Evolutionary conservation across 345 rosid genomes (phyloP).

Genomic region (Melaleuca quinquenervia): DNA sequence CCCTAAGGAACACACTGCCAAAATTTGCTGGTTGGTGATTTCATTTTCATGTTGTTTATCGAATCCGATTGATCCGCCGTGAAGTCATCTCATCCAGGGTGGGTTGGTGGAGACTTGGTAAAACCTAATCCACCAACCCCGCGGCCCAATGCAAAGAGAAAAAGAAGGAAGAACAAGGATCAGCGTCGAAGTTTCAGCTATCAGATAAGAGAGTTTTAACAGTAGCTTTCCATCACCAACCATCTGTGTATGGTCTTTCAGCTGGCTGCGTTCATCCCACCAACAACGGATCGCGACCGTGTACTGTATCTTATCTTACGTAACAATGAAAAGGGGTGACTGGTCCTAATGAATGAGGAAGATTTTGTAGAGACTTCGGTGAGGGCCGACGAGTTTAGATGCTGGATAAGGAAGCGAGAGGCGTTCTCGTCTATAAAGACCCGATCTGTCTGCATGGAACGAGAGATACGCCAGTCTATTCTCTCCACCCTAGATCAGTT

Average conservation of each 20-base stretch:
- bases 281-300: background rate
- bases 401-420: background rate
- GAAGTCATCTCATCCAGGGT: background rate
- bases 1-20: background rate
- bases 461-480: background rate
- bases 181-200: background rate
- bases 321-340: background rate
- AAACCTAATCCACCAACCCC: background rate
- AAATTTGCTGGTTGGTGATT: background rate
- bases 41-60: background rate
- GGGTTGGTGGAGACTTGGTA: background rate
- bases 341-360: background rate
- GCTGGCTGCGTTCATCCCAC: background rate
- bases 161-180: background rate
- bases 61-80: background rate
- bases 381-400: background rate
- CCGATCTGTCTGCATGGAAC: rapidly evolving
- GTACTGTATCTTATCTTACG: background rate
- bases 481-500: background rate
- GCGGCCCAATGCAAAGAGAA: background rate
- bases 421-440: background rate
- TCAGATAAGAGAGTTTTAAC: background rate
- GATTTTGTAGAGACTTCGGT: background rate
- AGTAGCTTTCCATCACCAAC: background rate
- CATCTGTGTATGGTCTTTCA: background rate